Evolutionary conservation across 2,329 filamentous ascomycete species (phyloP), one percentile per base, ranked within the genome.

Genomic region (Botrytis pseudocinerea): DNA sequence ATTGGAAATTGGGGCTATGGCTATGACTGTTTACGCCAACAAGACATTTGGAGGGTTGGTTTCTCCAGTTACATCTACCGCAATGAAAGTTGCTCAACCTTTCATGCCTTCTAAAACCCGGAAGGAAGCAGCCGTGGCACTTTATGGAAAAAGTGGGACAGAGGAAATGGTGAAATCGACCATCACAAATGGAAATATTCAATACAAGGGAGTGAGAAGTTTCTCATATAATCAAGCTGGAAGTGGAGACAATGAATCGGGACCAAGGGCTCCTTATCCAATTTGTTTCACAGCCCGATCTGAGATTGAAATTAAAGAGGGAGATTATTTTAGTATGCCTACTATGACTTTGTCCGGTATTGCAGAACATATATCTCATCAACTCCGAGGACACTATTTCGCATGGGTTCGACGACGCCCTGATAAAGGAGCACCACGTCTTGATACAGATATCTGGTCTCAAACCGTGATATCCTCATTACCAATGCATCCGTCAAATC

Each of bases 1-100:
- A 0, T 79, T 93, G 25, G 91, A 93, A 78, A 79, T 91, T 10
- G 90, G 90, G 7, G 84, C 89, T 75, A 88, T 88, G 78, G 85
- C 87, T 6, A 86, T 86, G 2, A 87, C 84, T 5, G 76, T 74
- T 10, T 78, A 80, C 60, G 79, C 76, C 25, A 78, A 75, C 51
- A 78, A 77, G 25, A 84, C 85, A 0, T 83, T 88, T 6, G 84
- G 84, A 35, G 83, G 81, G 62, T 85, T 87, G 73, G 76, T 82
- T 22, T 82, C 82, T 0, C 85, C 83, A 3, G 82, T 83, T 8
- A 80, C 81, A 18, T 78, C 78, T n/a, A 82, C 85, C 0, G 83
- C 87, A 3, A 82, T 86, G 65, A 82, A 78, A 32, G 75, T 80
- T 1, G 80, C 86, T 44, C 82, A 79, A 76, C 73, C 76, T 63